These are phyloP conservation scores for Kwoniella bestiolae DNA, from an alignment of 768 basidiomycete genomes.

Conservation along the genomic window DNA sequence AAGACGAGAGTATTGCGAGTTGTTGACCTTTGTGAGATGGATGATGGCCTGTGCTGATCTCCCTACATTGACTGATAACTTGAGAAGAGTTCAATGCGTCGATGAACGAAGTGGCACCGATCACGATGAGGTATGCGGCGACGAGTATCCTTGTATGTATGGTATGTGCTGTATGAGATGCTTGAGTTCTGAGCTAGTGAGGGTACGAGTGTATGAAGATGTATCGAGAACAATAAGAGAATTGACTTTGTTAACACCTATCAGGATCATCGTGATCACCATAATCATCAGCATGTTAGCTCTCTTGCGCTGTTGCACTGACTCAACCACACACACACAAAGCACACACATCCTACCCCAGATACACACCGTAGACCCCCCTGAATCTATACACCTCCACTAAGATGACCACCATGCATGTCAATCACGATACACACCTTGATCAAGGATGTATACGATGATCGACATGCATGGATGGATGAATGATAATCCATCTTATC, in stretches of 20 bases:
- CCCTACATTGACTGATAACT: neutral
- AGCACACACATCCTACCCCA: neutral
- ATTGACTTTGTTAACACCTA: neutral
- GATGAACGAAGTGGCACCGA: neutral
- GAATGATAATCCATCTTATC: neutral
- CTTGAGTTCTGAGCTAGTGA: neutral
- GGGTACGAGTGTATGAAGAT: neutral
- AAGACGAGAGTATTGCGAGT: too few species aligned
- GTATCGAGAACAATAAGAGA: conserved; percentile 15
- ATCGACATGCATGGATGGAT: neutral
- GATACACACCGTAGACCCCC: too few species aligned
- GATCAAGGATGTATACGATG: neutral
- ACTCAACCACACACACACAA: neutral
- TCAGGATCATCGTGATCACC: conserved; percentile 1
- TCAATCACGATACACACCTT: neutral
- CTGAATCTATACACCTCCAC: too few species aligned
- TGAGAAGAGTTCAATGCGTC: neutral
- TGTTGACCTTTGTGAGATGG: neutral
- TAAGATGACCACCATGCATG: too few species aligned
- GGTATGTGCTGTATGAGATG: neutral
- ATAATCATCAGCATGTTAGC: neutral
- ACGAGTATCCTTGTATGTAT: neutral
- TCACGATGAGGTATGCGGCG: neutral
- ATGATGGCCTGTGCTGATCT: neutral
- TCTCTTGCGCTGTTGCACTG: neutral